phyloP scores from a whole-genome alignment of 768 basidiomycete species.

The Auriscalpium vulgare region DNA sequence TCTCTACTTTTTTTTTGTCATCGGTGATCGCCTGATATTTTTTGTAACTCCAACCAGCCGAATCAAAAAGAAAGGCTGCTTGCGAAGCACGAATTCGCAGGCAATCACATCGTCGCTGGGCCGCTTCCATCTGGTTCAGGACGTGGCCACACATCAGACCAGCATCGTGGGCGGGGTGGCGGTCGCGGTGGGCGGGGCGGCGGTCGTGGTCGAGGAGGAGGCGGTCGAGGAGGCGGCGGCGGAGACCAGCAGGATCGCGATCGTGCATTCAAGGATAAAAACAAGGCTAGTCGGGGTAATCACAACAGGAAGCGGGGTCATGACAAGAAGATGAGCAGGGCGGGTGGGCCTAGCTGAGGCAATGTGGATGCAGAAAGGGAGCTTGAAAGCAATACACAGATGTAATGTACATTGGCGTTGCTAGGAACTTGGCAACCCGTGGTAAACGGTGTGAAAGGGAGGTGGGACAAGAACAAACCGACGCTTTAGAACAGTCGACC shows the following conservation, averaged over 20 bases:
- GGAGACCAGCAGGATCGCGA: conserved; percentile 37
- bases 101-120: conserved; percentile 36
- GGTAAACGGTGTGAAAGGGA: not conserved
- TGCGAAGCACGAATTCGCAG: conserved; percentile 69
- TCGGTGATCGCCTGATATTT: not conserved
- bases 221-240: conserved; percentile 30
- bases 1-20: conserved; percentile 7
- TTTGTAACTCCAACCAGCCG: conserved; percentile 33
- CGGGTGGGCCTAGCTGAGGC: conserved; percentile 30
- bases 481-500: conserved; percentile 35
- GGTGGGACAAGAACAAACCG: conserved; percentile 2
- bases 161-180: conserved; percentile 12
- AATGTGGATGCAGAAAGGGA: not conserved
- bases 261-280: conserved; percentile 68
- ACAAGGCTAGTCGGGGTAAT: conserved; percentile 66
- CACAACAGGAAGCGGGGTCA: conserved; percentile 76
- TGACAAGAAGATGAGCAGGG: conserved; percentile 80
- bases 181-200: conserved; percentile 24
- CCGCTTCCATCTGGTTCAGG: not conserved
- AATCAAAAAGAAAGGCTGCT: conserved; percentile 61
- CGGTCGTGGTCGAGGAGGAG: conserved; percentile 34
- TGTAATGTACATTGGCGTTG: not conserved
- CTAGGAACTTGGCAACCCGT: too few relatives aligned
- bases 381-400: not conserved
- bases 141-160: conserved; percentile 3